These are phyloP conservation scores for Calocybe gangraenosa DNA, from an alignment of 768 basidiomycete species.

Conservation along the genomic window DNA sequence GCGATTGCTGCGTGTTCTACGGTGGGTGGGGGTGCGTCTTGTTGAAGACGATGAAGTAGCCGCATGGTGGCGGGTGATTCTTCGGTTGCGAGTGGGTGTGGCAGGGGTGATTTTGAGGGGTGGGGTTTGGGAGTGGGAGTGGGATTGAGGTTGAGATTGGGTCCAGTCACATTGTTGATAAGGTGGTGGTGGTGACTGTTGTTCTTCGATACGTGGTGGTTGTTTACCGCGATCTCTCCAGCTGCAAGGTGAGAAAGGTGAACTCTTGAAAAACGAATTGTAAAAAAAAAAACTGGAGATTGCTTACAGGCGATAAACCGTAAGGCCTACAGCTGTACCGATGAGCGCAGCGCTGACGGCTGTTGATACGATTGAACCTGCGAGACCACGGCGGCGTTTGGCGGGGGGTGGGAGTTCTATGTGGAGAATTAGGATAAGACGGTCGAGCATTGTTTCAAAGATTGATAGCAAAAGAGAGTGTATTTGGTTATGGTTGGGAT, in stretches of 20 bases:
- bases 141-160: slow-evolving; percentile 23
- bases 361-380: background rate
- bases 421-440: slow-evolving; percentile 44
- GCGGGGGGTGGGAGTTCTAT: slow-evolving; percentile 56
- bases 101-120: slow-evolving; percentile 23
- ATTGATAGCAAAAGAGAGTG: background rate
- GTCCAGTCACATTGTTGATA: slow-evolving; percentile 62
- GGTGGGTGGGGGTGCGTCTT: slow-evolving; percentile 28
- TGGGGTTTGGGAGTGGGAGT: slow-evolving; percentile 19
- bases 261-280: too few species aligned
- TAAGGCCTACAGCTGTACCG: background rate
- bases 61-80: slow-evolving; percentile 26
- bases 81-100: slow-evolving; percentile 34
- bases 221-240: background rate
- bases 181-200: slow-evolving; percentile 53
- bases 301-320: background rate
- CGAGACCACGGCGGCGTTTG: slow-evolving; percentile 1
- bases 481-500: too few species aligned
- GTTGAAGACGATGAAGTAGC: slow-evolving; percentile 21
- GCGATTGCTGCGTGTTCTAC: slow-evolving; percentile 28
- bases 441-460: slow-evolving; percentile 26
- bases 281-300: background rate
- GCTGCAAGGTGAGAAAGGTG: background rate
- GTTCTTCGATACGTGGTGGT: background rate
- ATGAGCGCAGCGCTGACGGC: slow-evolving; percentile 58